Base-by-base conservation (phyloP, 2,329 filamentous ascomycete species). In the Paecilomyces sp. region DNA sequence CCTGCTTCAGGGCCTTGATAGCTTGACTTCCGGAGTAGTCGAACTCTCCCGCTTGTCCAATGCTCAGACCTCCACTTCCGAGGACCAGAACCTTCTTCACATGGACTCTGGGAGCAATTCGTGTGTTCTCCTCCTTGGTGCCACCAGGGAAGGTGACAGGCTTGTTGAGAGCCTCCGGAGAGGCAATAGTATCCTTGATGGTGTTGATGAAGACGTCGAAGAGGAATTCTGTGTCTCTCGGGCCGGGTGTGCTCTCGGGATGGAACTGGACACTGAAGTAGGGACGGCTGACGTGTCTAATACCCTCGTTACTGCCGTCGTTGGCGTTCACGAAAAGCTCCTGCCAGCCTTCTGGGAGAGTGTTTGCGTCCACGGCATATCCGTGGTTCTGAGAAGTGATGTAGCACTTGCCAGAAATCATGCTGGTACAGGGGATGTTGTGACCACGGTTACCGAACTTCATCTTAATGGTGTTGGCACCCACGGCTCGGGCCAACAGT, bases 181-280 rank as follows among this genome's bases (percentile, higher is more conserved):
- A 87, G 58, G 83, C 77, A 55, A 92, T 81, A 60, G 89, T 89
- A 67, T 88, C 83, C 71, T 85, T 80, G 66, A 97, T 90, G 22
- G 92, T 89, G 77, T 88, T 80, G 72, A 99, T 90, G 80, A 99
- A 99, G 64, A 97, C 91, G 75, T 99, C 92, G 65, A 99, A 99
- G 28, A 99, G 83, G 72, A 90, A 97, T 75, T 99, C 94, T 30
- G 94, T 99, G 73, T 99, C 94, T 36, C 91, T 86, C 57, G 94
- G 94, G 60, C 94, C 94, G 2, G 94, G 94, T 1, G 92, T 95
- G 80, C 92, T 96, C 77, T 99, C 94, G 0, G 94, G 94, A 72
- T 99, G 94, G 80, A 99, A 99, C 74, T 99, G 94, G n/a, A 97
- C 94, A 81, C 92, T 97, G 83, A 99, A 99, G 80, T 93, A 95